A percentile compares a stretch with the other conserved stretches of the same genome.
These are phyloP conservation scores for Voacanga thouarsii DNA, from an alignment of 257 asterid species.

Conservation along the genomic window DNA sequence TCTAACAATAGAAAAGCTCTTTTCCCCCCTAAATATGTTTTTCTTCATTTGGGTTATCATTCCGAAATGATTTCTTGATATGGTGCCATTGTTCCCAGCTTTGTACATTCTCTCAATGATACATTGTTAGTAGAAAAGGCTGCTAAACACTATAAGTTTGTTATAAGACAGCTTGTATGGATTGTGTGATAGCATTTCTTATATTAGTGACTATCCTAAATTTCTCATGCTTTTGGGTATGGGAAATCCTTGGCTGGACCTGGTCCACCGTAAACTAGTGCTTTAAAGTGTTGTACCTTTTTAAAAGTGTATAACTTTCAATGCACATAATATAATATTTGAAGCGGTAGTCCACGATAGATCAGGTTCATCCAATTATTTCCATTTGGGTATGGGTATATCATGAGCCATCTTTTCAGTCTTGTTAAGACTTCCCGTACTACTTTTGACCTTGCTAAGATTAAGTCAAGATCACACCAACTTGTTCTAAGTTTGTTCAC, in stretches of 20 bases:
- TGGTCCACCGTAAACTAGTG: no score
- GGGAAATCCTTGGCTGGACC: no score
- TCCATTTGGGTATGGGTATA: constrained; percentile 25
- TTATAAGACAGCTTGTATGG: constrained; percentile 76
- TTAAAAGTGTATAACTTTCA: no score
- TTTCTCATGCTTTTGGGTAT: constrained; percentile 61
- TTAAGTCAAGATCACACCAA: no score
- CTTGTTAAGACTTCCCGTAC: no score
- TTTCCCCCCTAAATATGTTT: neutral
- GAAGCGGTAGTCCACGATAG: no score
- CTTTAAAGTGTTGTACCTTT: no score
- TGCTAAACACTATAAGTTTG: constrained; percentile 77
- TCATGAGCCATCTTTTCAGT: no score
- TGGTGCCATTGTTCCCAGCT: constrained; percentile 82
- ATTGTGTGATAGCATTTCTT: constrained; percentile 58
- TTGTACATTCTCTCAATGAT: constrained; percentile 77
- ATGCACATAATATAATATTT: no score
- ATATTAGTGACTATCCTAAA: constrained; percentile 52
- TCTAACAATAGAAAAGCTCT: neutral
- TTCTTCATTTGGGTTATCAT: neutral
- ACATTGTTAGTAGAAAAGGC: constrained; percentile 76
- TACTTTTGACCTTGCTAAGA: no score
- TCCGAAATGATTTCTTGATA: neutral
- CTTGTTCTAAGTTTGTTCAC: no score
- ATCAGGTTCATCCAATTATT: no score